Conservation (phyloP, 2,329 filamentous ascomycete species). For the Epicoccum nigrum region DNA sequence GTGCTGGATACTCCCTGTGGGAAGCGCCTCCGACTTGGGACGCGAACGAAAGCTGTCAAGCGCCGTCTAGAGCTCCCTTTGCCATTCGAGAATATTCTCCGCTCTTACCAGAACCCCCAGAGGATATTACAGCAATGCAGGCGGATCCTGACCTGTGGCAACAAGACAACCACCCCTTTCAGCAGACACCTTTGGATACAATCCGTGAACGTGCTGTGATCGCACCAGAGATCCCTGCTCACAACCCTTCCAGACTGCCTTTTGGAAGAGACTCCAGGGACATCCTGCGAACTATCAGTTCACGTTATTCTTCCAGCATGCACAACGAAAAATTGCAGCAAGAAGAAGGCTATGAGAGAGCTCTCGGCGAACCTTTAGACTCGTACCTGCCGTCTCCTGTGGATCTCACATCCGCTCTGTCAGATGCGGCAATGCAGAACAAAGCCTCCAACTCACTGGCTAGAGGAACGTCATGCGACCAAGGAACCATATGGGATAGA, state of each 20-base stretch:
- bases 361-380: too few relatives aligned
- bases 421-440: conserved; percentile 26
- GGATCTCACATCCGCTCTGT: conserved; percentile 18
- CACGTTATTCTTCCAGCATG: neutral
- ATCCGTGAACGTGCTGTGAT: conserved; percentile 24
- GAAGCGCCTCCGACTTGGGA: conserved; percentile 38
- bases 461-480: conserved; percentile 19
- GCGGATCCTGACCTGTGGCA: conserved; percentile 21
- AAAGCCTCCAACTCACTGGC: conserved; percentile 32
- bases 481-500: neutral
- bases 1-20: conserved; percentile 26
- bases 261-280: conserved; percentile 4
- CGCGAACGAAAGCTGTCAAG: conserved; percentile 6
- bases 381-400: neutral
- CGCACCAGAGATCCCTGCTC: conserved; percentile 22
- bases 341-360: neutral
- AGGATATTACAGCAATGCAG: conserved; percentile 22
- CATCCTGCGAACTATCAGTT: neutral
- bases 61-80: neutral
- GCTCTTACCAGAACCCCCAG: conserved; percentile 40
- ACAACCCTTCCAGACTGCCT: conserved; percentile 27
- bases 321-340: neutral
- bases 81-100: conserved; percentile 26
- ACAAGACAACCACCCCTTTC: conserved; percentile 5
- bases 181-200: conserved; percentile 23